Conservation (phyloP, 129 eudicot species). For the Scalesia atractyloides region DNA sequence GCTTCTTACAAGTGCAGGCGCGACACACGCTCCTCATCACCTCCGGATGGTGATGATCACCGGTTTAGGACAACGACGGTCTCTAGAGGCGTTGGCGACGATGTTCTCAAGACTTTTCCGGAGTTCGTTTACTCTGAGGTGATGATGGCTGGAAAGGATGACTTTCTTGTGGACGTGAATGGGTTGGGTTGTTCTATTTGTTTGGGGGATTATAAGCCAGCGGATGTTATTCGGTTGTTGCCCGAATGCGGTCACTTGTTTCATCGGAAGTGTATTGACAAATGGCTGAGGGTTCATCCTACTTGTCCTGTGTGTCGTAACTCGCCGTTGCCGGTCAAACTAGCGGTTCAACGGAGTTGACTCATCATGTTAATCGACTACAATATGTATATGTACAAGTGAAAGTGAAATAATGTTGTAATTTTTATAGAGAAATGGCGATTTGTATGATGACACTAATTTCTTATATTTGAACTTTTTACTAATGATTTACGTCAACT, state of each 20-base stretch:
- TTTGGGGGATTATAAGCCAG: slow-evolving; percentile 5
- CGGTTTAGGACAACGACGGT: no score
- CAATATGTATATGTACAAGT: not conserved
- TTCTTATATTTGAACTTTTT: no score
- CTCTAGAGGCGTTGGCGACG: not conserved
- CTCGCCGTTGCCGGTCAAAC: slow-evolving; percentile 3
- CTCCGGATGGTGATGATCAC: not conserved
- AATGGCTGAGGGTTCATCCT: not conserved
- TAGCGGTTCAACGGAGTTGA: not conserved
- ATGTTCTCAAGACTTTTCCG: not conserved
- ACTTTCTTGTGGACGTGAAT: not conserved
- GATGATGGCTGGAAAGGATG: not conserved
- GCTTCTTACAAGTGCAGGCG: slow-evolving; percentile 40
- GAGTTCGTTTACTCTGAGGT: slow-evolving; percentile 6
- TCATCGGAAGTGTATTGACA: not conserved
- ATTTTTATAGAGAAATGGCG: not conserved
- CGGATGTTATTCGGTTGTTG: not conserved
- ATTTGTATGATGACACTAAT: not conserved
- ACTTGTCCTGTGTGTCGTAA: not conserved
- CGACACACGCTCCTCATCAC: not conserved
- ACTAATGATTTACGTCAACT: no score
- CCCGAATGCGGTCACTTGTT: slow-evolving; percentile 17
- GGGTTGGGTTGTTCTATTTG: slow-evolving; percentile 10
- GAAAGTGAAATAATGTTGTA: not conserved
- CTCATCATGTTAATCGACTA: not conserved